Conservation (phyloP, 345 rosid species). For the Linum lewisii region DNA sequence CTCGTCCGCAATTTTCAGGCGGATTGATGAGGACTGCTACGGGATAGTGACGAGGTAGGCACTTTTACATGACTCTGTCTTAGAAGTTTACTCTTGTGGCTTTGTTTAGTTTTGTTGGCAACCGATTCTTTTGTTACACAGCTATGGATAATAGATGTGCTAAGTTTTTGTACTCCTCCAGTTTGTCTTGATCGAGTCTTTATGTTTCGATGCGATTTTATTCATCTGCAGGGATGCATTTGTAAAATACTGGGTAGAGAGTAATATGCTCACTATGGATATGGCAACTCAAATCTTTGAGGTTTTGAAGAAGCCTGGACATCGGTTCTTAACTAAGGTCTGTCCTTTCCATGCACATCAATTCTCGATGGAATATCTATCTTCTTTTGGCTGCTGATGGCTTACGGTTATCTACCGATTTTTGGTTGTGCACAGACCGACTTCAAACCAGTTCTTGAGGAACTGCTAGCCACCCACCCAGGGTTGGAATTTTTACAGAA, state of each 20-base stretch:
- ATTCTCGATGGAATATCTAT: background rate
- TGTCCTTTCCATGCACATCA: conserved; percentile 9
- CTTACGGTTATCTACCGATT: conserved; percentile 1
- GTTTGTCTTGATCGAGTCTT: background rate
- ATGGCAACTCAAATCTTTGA: conserved; percentile 47
- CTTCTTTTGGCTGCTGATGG: conserved; percentile 6
- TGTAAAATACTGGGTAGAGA: conserved; percentile 60
- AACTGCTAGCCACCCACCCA: background rate
- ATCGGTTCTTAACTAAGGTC: conserved; percentile 73
- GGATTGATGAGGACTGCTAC: conserved; percentile 43
- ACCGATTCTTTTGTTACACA: conserved; percentile 1
- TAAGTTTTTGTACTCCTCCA: background rate
- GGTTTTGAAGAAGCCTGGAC: conserved; percentile 62
- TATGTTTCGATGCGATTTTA: conserved; percentile 3
- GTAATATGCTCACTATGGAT: conserved; percentile 66
- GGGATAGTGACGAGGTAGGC: conserved; percentile 71
- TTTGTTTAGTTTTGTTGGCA: background rate
- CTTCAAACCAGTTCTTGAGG: conserved; percentile 1
- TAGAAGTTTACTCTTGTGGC: background rate
- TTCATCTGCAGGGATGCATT: conserved; percentile 57
- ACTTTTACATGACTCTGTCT: conserved; percentile 4
- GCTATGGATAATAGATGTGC: background rate
- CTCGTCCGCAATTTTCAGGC: conserved; percentile 55
- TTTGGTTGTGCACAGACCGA: conserved; percentile 2
- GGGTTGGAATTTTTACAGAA: conserved; percentile 2